Conservation (phyloP, 2,329 filamentous ascomycete genomes). For the Nemania bipapillata region DNA sequence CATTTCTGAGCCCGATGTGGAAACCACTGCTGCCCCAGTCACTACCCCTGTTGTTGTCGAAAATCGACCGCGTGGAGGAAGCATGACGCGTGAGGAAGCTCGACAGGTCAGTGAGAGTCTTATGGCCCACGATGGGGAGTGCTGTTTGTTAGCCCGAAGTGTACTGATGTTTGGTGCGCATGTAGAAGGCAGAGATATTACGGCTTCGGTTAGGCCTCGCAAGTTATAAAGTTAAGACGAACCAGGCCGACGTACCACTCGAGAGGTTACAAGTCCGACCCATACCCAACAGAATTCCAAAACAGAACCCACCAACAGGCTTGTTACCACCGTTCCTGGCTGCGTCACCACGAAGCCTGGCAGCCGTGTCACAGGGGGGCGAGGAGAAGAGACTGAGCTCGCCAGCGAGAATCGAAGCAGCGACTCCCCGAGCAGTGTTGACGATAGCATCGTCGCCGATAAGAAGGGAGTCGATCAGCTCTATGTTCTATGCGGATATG, state of each 20-base stretch:
- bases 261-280: conserved; percentile 64
- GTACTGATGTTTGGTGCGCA: conserved; percentile 22
- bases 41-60: conserved; percentile 32
- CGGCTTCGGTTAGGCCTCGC: conserved; percentile 76
- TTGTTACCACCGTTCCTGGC: conserved; percentile 19
- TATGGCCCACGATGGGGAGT: not conserved
- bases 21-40: conserved; percentile 6
- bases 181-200: conserved; percentile 72
- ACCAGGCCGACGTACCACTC: conserved; percentile 74
- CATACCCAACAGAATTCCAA: conserved; percentile 37
- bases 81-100: conserved; percentile 64
- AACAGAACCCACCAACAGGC: conserved; percentile 1
- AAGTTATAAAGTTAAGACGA: conserved; percentile 78
- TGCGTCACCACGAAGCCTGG: conserved; percentile 9
- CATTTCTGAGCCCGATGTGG: conserved; percentile 61
- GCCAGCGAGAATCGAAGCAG: conserved; percentile 13
- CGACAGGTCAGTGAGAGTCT: conserved; percentile 58
- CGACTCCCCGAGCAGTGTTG: conserved; percentile 7
- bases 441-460: conserved; percentile 16
- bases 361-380: not conserved
- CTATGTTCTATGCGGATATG: not conserved
- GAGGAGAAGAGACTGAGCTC: conserved; percentile 16
- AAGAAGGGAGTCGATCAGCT: conserved; percentile 18
- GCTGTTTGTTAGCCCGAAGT: not conserved
- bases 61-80: conserved; percentile 41